A percentile compares a stretch with the other conserved stretches of the same genome.
Evolutionary conservation across 2,329 filamentous ascomycete genomes (phyloP).

Genomic region (Fusarium euwallaceae): DNA sequence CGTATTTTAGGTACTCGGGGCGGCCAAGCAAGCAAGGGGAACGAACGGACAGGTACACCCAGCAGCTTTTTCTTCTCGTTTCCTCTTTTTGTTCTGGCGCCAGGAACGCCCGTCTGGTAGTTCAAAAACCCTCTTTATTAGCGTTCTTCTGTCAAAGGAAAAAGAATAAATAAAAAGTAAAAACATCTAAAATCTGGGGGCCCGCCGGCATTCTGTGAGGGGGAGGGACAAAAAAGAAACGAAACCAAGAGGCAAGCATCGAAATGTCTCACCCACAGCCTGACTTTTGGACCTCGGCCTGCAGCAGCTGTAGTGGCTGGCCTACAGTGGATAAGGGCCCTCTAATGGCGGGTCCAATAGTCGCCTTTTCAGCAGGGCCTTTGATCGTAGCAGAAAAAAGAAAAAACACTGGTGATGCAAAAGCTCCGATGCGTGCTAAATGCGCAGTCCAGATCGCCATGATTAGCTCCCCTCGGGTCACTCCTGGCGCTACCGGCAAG

Average conservation of each 20-base stretch:
- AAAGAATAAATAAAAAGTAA: neutral
- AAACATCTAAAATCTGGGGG: neutral
- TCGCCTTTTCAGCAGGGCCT: neutral
- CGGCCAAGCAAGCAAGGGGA: neutral
- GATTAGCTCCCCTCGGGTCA: neutral
- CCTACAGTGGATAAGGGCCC: neutral
- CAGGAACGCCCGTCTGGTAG: conserved; percentile 24
- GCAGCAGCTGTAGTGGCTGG: neutral
- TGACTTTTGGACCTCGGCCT: too few relatives aligned
- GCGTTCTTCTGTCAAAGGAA: neutral
- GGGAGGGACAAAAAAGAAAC: neutral
- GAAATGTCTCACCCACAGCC: neutral
- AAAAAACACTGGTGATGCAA: neutral
- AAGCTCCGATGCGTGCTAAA: conserved; percentile 5
- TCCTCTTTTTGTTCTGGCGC: conserved; percentile 14
- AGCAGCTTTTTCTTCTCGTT: neutral
- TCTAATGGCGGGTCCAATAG: conserved; percentile 3
- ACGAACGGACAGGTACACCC: neutral
- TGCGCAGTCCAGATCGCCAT: conserved; percentile 12
- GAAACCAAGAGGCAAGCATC: neutral
- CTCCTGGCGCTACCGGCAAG: conserved; percentile 6
- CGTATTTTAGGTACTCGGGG: neutral
- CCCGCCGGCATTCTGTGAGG: neutral
- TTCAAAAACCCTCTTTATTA: neutral
- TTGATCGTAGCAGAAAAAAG: neutral